Base-by-base conservation (phyloP, 2,329 filamentous ascomycete genomes). In the Pseudogymnoascus verrucosus region DNA sequence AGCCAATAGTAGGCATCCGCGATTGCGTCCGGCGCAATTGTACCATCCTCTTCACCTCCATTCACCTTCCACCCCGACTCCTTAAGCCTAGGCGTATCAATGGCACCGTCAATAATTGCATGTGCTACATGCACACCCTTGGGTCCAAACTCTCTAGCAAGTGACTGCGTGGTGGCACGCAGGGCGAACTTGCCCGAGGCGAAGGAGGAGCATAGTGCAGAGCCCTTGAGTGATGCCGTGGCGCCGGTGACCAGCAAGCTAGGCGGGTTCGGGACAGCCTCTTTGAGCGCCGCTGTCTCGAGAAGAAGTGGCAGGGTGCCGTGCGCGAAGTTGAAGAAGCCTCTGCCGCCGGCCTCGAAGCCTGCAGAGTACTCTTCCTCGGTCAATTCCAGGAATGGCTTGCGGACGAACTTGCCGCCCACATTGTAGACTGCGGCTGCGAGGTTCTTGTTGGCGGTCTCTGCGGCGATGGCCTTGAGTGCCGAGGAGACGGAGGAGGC, bases 231-330 rank as follows among this genome's bases (percentile, higher is more conserved):
- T 0, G 88, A 90, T 0, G 91, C 92, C 0, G 92, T 96, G 0
- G 92, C 91, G 34, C 92, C 92, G 0, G 92, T 96, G 75, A 96
- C 89, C 70, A 96, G 88, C 19, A 96, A 78, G 0, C 89, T 88
- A 0, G 91, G 91, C 4, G 91, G 90, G 71, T 91, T 76, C 34
- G 82, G 78, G 0, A 82, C 75, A 19, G 51, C 51, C 28, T 34
- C 5, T 47, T 78, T 76, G 0, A 75, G 74, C 36, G 75, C 70
- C 0, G 85, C 82, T 0, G 86, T 80, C 21, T 85, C 80, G 1
- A 93, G 80, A 1, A 96, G 82, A 1, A 88, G 79, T 0, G 92
- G 91, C 0, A 96, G 76, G 0, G 84, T 79, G 2, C 81, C 79
- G 74, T 93, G 87, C 0, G 90, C 85, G 74, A 96, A 96, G 69